These are phyloP conservation scores for Aspergillus hortae DNA, from an alignment of 2,329 filamentous ascomycete genomes.

Conservation along the genomic window DNA sequence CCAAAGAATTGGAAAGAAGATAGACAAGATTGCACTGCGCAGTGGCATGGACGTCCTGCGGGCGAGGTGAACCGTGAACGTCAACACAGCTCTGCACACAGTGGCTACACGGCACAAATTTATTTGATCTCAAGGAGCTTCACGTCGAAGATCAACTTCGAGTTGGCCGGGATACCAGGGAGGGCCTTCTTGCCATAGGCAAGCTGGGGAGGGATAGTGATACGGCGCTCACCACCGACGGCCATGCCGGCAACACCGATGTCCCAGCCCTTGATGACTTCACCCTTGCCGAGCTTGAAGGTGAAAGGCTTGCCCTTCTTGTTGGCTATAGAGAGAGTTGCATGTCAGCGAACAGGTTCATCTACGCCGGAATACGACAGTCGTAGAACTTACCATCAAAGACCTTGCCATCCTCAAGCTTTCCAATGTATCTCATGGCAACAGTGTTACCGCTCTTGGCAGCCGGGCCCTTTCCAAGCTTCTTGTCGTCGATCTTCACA, in stretches of 20 bases:
- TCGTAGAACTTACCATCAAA: constrained; percentile 71
- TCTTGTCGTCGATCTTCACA: constrained; percentile 93
- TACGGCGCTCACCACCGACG: constrained; percentile 86
- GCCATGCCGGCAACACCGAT: constrained; percentile 89
- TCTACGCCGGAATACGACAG: not conserved
- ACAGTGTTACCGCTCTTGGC: constrained; percentile 90
- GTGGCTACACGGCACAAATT: constrained; percentile 20
- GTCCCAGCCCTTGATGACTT: constrained; percentile 99
- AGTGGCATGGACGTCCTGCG: constrained; percentile 1
- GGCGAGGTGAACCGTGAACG: no score
- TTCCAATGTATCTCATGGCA: constrained; percentile 96
- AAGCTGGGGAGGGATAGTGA: constrained; percentile 81
- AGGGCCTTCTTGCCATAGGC: constrained; percentile 84
- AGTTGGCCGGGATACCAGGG: constrained; percentile 87
- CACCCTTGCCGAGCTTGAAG: constrained; percentile 89
- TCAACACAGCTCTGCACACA: no score
- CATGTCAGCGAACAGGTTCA: constrained; percentile 5
- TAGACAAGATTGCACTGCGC: constrained; percentile 4
- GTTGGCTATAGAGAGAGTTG: constrained; percentile 61
- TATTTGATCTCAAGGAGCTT: constrained; percentile 83
- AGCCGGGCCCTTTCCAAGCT: constrained; percentile 75
- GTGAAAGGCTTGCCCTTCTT: constrained; percentile 98
- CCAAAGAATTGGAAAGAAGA: constrained; percentile 10
- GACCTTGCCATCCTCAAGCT: constrained; percentile 88
- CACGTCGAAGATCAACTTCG: constrained; percentile 86